Percentiles rank a stretch among this genome's conserved stretches.
These are phyloP conservation scores for Tremella mesenterica DNA, from an alignment of 768 basidiomycete genomes.

Conservation along the genomic window DNA sequence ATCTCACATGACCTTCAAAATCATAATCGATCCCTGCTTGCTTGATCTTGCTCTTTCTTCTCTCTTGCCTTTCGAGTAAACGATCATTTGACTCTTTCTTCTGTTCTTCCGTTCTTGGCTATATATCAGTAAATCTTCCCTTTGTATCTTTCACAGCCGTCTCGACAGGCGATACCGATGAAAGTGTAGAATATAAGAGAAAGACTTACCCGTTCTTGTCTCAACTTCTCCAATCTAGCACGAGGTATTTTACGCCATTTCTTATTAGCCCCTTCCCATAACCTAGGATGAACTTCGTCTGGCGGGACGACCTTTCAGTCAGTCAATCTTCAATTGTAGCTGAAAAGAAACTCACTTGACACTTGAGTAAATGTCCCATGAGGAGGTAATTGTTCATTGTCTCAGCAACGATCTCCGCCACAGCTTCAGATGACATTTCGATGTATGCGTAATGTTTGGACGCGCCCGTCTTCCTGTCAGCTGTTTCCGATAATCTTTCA, in stretches of 20 bases:
- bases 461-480: conserved; percentile 64
- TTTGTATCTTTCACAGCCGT: background rate
- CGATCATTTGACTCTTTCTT: conserved; percentile 58
- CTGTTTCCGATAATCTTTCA: background rate
- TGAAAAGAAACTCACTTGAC: conserved; percentile 48
- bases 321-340: background rate
- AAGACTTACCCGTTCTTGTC: conserved; percentile 70
- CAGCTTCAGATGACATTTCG: conserved; percentile 79
- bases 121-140: conserved; percentile 41
- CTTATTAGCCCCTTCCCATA: conserved; percentile 95
- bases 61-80: conserved; percentile 65
- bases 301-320: conserved; percentile 63
- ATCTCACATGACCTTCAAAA: conserved; percentile 73
- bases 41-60: conserved; percentile 67
- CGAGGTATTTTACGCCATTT: conserved; percentile 74
- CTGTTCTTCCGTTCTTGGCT: conserved; percentile 65
- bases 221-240: conserved; percentile 59
- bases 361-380: conserved; percentile 84
- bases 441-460: conserved; percentile 97
- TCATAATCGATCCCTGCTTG: conserved; percentile 80
- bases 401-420: conserved; percentile 90
- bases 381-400: conserved; percentile 99
- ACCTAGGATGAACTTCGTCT: conserved; percentile 79
- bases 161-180: too few species aligned
- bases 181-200: background rate